These are phyloP conservation scores for Ganoderma lucidum DNA, from an alignment of 1,284 basidiomycete genomes.

Conservation along the genomic window DNA sequence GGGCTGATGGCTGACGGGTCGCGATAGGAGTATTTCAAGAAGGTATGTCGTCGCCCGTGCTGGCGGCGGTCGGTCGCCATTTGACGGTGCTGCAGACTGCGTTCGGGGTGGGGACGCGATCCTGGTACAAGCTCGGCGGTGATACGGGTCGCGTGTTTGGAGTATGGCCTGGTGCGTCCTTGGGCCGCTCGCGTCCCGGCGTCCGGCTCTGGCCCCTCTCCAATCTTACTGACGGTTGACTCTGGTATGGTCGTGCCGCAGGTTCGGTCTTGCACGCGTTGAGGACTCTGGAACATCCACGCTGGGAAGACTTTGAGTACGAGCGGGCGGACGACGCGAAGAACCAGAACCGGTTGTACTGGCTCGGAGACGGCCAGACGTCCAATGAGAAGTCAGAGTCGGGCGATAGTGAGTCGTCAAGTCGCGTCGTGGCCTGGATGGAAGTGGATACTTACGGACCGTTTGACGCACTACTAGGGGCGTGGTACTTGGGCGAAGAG, in stretches of 20 bases:
- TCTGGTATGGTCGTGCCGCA: not conserved
- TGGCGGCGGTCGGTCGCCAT: not conserved
- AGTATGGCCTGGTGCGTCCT: not conserved
- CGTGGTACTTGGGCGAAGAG: not conserved
- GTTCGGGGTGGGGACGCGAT: not conserved
- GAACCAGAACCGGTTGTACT: not conserved
- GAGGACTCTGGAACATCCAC: not conserved
- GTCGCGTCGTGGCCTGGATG: not conserved
- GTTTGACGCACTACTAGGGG: not conserved
- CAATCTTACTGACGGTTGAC: not conserved
- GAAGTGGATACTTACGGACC: not conserved
- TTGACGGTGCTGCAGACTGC: not conserved
- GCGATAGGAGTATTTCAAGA: conserved; percentile 13
- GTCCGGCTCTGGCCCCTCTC: too few species aligned
- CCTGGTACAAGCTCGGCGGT: not conserved
- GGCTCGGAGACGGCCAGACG: not conserved
- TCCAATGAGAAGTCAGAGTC: not conserved
- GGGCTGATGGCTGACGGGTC: not conserved
- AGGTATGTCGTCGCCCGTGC: conserved; percentile 2
- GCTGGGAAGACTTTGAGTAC: not conserved
- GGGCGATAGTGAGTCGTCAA: not conserved
- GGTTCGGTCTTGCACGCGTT: not conserved
- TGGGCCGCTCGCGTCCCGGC: too few species aligned
- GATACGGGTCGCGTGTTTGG: not conserved
- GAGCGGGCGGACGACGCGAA: not conserved